These are phyloP conservation scores for Amylocarpus encephaloides DNA, from an alignment of 2,329 filamentous ascomycete species.

Conservation along the genomic window DNA sequence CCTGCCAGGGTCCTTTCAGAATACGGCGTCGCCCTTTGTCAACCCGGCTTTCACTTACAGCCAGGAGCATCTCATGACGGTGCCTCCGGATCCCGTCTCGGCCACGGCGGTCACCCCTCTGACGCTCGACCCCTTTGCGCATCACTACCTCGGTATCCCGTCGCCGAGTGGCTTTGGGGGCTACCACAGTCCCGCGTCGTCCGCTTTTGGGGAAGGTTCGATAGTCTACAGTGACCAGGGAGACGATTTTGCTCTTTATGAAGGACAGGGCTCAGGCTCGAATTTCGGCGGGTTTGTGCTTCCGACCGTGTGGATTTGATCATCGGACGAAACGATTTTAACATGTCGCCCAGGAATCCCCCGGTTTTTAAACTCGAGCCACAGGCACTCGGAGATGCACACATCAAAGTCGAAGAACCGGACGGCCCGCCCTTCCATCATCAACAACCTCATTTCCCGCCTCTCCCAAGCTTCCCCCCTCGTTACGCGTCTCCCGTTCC, in stretches of 20 bases:
- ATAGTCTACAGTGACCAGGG: slow-evolving; percentile 57
- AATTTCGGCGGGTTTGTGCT: slow-evolving; percentile 34
- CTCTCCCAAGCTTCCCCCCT: slow-evolving; percentile 23
- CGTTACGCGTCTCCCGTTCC: slow-evolving; percentile 23
- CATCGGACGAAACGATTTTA: slow-evolving; percentile 30
- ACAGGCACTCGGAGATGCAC: slow-evolving; percentile 13
- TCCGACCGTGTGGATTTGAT: slow-evolving; percentile 33
- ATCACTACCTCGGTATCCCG: slow-evolving; percentile 57
- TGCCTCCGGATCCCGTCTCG: slow-evolving; percentile 43
- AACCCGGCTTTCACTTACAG: slow-evolving; percentile 59
- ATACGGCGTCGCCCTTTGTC: slow-evolving; percentile 46
- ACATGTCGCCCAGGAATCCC: slow-evolving; percentile 31
- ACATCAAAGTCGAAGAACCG: slow-evolving; percentile 19
- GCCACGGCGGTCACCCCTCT: slow-evolving; percentile 47
- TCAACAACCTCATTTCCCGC: slow-evolving; percentile 16
- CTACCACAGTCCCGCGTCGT: slow-evolving; percentile 55
- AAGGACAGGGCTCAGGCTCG: slow-evolving; percentile 27
- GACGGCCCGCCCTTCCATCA: slow-evolving; percentile 1
- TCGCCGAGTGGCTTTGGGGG: slow-evolving; percentile 49
- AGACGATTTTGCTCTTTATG: slow-evolving; percentile 38
- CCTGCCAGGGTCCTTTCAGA: slow-evolving; percentile 38
- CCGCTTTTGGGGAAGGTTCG: slow-evolving; percentile 56
- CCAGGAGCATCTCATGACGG: slow-evolving; percentile 53
- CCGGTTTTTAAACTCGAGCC: slow-evolving; percentile 26
- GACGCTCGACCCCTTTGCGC: slow-evolving; percentile 46